Evolutionary conservation across 495 filamentous ascomycete species (phyloP).

Genomic region (Venustampulla echinocandica): DNA sequence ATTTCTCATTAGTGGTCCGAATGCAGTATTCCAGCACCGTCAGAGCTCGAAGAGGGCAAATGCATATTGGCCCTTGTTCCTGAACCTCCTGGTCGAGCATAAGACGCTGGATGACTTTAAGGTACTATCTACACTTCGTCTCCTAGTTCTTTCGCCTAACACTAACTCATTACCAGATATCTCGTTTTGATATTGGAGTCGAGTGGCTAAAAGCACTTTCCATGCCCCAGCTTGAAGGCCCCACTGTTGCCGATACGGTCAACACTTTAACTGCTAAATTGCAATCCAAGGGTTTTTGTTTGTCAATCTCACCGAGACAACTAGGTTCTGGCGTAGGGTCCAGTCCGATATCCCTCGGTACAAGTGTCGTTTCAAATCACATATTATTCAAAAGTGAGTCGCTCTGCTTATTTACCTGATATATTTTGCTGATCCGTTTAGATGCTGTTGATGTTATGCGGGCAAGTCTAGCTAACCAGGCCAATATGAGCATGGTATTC

Average conservation of each 20-base stretch:
- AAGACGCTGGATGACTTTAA: conserved; percentile 6
- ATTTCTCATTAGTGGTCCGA: conserved; percentile 5
- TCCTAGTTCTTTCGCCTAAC: background rate
- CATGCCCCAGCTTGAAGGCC: background rate
- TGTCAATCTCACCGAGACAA: background rate
- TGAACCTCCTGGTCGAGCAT: conserved; percentile 7
- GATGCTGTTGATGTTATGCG: conserved; percentile 1
- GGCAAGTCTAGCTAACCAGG: background rate
- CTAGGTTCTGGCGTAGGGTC: background rate
- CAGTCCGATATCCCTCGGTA: background rate
- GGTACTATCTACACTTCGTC: background rate
- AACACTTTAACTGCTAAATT: background rate
- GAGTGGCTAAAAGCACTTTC: conserved; percentile 9
- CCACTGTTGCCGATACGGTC: background rate
- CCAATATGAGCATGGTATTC: conserved; percentile 34
- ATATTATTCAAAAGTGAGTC: background rate
- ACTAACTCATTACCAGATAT: conserved; percentile 1
- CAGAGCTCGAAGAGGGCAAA: background rate
- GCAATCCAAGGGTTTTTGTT: background rate
- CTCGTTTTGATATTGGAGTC: conserved; percentile 8
- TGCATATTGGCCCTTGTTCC: conserved; percentile 15
- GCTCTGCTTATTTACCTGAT: background rate
- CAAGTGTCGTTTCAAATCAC: background rate
- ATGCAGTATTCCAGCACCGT: conserved; percentile 12
- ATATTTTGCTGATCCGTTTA: background rate